Percentiles rank a stretch among this genome's conserved stretches.
Evolutionary conservation across 1,139 yeast species (phyloP).

Genomic region (Suhomyces chickasaworum): DNA sequence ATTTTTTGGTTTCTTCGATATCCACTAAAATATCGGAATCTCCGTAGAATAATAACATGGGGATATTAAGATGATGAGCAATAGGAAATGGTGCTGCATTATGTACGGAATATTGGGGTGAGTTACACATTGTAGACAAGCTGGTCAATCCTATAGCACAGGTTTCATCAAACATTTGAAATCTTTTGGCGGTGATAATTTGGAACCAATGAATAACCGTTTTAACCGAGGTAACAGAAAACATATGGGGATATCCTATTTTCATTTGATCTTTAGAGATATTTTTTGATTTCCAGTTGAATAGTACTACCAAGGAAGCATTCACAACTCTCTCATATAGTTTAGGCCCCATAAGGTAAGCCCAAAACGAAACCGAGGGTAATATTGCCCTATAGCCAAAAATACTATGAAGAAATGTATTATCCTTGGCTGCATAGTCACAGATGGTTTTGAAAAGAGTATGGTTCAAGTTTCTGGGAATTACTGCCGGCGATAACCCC

Average conservation of each 20-base stretch:
- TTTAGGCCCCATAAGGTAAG: conserved; percentile 37
- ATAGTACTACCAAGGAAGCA: conserved; percentile 35
- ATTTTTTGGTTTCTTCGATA: conserved; percentile 33
- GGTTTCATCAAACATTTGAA: conserved; percentile 54
- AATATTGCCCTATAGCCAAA: conserved; percentile 47
- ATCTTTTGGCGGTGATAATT: conserved; percentile 41
- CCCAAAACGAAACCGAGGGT: conserved; percentile 52
- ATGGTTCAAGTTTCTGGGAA: conserved; percentile 44
- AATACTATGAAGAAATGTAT: conserved; percentile 35
- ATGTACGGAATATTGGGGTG: conserved; percentile 32
- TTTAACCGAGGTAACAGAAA: conserved; percentile 49
- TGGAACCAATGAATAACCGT: conserved; percentile 53
- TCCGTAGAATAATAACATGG: conserved; percentile 44
- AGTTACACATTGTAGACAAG: conserved; percentile 19
- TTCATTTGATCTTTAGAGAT: conserved; percentile 37
- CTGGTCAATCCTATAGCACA: conserved; percentile 36
- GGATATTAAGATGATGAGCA: conserved; percentile 42
- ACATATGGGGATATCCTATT: conserved; percentile 51
- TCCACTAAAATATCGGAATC: conserved; percentile 47
- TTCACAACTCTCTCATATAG: conserved; percentile 43
- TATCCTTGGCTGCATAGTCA: conserved; percentile 37
- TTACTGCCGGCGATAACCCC: conserved; percentile 50
- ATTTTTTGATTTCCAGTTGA: conserved; percentile 46
- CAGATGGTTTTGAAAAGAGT: conserved; percentile 39
- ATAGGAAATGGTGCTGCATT: conserved; percentile 60